Percentiles rank a stretch among this genome's conserved stretches.
These are phyloP conservation scores for Bondarzewia mesenterica DNA, from an alignment of 1,284 basidiomycete species.

Conservation along the genomic window DNA sequence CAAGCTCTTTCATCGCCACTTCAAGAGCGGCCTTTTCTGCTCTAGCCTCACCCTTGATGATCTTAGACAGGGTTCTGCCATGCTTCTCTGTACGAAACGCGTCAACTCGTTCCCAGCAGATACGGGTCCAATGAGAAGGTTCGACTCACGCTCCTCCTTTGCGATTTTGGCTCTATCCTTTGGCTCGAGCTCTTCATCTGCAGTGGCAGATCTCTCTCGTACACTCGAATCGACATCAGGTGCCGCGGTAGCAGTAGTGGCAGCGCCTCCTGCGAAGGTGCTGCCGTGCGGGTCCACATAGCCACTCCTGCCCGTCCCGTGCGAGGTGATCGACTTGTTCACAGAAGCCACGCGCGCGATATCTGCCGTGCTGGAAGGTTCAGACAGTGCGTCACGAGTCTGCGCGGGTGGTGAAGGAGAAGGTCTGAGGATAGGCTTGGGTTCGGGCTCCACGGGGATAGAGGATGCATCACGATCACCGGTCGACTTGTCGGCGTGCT, in stretches of 20 bases:
- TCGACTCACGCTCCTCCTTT: slow-evolving; percentile 38
- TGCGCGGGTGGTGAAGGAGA: too few species aligned
- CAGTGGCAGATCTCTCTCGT: slow-evolving; percentile 27
- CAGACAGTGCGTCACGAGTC: too few species aligned
- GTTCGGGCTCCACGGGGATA: too few species aligned
- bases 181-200: slow-evolving; percentile 33
- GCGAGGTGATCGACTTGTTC: slow-evolving; percentile 21
- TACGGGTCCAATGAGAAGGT: neutral
- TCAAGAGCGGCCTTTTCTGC: slow-evolving; percentile 40
- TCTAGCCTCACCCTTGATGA: slow-evolving; percentile 45
- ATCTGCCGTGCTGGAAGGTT: too few species aligned
- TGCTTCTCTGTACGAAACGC: slow-evolving; percentile 35
- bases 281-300: slow-evolving; percentile 28
- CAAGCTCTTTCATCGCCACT: slow-evolving; percentile 41
- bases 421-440: too few species aligned
- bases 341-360: too few species aligned
- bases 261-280: slow-evolving; percentile 42
- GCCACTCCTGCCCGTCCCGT: slow-evolving; percentile 14
- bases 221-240: slow-evolving; percentile 28
- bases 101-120: slow-evolving; percentile 1
- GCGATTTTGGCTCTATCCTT: slow-evolving; percentile 39
- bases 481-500: too few species aligned
- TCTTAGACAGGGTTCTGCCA: slow-evolving; percentile 39
- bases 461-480: too few species aligned
- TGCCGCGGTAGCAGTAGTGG: slow-evolving; percentile 30